These are phyloP conservation scores for Naganishia friedmannii DNA, from an alignment of 768 basidiomycete genomes.

Conservation along the genomic window DNA sequence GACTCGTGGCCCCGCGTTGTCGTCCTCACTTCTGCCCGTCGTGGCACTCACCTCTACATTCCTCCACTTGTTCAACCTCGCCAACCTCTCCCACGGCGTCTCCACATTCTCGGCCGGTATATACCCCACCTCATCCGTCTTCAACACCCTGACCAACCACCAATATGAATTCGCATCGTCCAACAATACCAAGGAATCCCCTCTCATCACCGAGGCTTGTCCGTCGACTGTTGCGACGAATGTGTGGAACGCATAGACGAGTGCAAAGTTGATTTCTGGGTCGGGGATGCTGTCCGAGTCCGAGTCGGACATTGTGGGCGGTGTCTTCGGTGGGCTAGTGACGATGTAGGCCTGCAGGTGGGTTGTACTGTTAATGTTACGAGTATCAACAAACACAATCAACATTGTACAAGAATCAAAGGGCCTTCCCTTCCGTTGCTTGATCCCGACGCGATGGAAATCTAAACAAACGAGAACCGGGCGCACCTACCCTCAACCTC, in stretches of 20 bases:
- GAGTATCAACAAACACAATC: too few relatives aligned
- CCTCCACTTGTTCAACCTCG: slow-evolving; percentile 90
- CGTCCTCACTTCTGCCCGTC: too few relatives aligned
- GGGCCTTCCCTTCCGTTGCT: not conserved
- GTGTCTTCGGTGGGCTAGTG: too few relatives aligned
- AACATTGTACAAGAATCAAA: too few relatives aligned
- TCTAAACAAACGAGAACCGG: not conserved
- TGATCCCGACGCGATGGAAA: too few relatives aligned
- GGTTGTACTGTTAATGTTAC: too few relatives aligned
- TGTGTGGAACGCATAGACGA: slow-evolving; percentile 62
- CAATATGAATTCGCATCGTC: slow-evolving; percentile 99
- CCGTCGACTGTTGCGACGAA: slow-evolving; percentile 98
- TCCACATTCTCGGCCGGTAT: slow-evolving; percentile 99
- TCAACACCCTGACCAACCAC: slow-evolving; percentile 98
- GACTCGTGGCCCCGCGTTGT: too few relatives aligned
- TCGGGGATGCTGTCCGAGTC: slow-evolving; percentile 48
- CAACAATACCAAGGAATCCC: slow-evolving; percentile 91
- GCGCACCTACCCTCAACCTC: not conserved
- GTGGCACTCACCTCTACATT: slow-evolving; percentile 70
- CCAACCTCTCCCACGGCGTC: slow-evolving; percentile 93
- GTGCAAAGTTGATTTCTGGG: slow-evolving; percentile 51
- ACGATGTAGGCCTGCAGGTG: too few relatives aligned
- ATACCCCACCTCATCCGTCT: slow-evolving; percentile 97
- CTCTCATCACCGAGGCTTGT: slow-evolving; percentile 97
- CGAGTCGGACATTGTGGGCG: slow-evolving; percentile 26